Base-by-base conservation (phyloP, 2,329 filamentous ascomycete genomes). In the Penicillium carneum region DNA sequence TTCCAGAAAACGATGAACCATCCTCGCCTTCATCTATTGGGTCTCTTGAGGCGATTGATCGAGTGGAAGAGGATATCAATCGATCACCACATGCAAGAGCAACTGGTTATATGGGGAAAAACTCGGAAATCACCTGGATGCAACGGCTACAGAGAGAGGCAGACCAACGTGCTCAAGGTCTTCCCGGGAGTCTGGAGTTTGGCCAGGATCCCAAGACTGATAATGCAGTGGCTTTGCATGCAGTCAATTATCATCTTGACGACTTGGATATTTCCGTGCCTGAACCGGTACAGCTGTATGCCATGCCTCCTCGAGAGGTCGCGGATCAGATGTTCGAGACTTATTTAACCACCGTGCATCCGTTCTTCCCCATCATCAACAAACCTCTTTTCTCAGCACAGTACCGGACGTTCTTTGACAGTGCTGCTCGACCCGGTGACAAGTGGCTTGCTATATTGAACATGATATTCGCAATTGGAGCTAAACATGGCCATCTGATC, bases 361-460 rank as follows among this genome's bases (percentile, higher is more conserved):
- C 78, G 2, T 75, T 77, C 36, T 82, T 78, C 57, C 80, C 80
- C 2, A 79, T 82, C n/a, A 73, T 82, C 49, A 78, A 76, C 62
- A 74, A 74, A 42, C 67, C 73, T 5, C 76, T 79, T 11, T 81
- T 82, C 55, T 63, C 69, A 5, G 70, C 72, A 16, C 79, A 81
- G 51, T 82, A 80, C 50, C 72, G 69, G 55, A 76, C 72, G 10
- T 79, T 80, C 50, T 78, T 72, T 46, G 75, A 75, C 26, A 73
- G 70, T 18, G 64, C 68, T 26, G 73, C 72, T 34, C 70, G 73
- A 7, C 76, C 76, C 10, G 75, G 75, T 3, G 75, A 76, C 55
- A 79, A 77, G 57, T 80, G 78, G 77, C 70, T 81, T 43, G 79
- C 80, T 16, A 81, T 81, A 26, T 64, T 82, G 60, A 82, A 82